Evolutionary conservation across 129 eudicot species (phyloP), one percentile per base, ranked within the genome.

Genomic region (Arctium lappa): DNA sequence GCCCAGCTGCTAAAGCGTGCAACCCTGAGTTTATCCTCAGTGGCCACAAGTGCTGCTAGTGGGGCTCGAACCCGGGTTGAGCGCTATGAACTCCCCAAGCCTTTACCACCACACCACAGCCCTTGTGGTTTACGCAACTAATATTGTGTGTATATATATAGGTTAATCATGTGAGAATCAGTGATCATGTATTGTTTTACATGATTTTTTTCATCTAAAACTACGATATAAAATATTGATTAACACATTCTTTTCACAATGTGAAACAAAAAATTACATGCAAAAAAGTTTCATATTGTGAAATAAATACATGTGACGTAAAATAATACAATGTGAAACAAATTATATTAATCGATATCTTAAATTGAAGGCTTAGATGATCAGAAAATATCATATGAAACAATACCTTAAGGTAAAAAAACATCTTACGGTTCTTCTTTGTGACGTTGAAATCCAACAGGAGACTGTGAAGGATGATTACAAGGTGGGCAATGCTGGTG

Each of bases 391-490:
- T 42, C 2, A 53, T 15, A 8, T 15, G 0, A 53, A 53, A 15
- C 8, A 15, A n/a, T 15, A 15, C 15, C 63, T 53, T 60, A 60
- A 5, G 5, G 29, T 60, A 60, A 60, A 60, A 60, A 15, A 5
- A 22, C 1, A 1, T 53, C 22, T 53, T 1, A 15, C 1, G 3
- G 1, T 60, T 60, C 9, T 60, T 2, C n/a, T 60, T 60, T 29
- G 8, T 34, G 56, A 69, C 36, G 73, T 84, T 73, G 27, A 33
- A 38, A 56, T 48, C 11, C 74, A 30, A 46, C 86, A 89, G 93
- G 90, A 75, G 31, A 65, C 44, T 62, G 42, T 69, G 16, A 68
- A 81, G 32, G 80, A 69, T 18, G 18, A 30, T 69, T 72, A 62
- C 11, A 50, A 75, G 44, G 31, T 72, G 46, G 86, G 76, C 32